Evolutionary conservation across 2,329 filamentous ascomycete species (phyloP).

Genomic region (Claviceps humidiphila): DNA sequence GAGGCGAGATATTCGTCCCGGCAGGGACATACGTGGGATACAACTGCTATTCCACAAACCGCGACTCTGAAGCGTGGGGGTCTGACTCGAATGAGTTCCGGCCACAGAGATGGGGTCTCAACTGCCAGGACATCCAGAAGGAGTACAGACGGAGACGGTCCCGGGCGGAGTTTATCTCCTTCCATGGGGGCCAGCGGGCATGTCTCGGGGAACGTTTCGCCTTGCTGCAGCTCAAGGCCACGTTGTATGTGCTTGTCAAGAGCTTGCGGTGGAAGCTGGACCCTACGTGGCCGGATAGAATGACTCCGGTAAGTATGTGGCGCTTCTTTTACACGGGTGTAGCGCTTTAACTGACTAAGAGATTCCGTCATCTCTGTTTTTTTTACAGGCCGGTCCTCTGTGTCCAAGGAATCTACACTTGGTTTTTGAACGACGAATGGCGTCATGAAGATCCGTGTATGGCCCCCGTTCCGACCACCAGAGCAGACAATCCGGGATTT

Average conservation of each 20-base stretch:
- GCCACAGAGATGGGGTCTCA: slow-evolving; percentile 25
- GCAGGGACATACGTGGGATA: slow-evolving; percentile 26
- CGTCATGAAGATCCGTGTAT: neutral
- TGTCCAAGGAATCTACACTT: slow-evolving; percentile 6
- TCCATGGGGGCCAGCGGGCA: slow-evolving; percentile 26
- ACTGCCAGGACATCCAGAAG: slow-evolving; percentile 20
- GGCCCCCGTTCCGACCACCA: neutral
- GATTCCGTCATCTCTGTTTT: neutral
- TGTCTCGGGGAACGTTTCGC: slow-evolving; percentile 29
- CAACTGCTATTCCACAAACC: slow-evolving; percentile 26
- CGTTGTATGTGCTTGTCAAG: slow-evolving; percentile 18
- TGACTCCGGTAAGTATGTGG: slow-evolving; percentile 19
- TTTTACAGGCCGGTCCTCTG: slow-evolving; percentile 7
- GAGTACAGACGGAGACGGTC: slow-evolving; percentile 21
- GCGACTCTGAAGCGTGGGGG: slow-evolving; percentile 19
- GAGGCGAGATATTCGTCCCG: slow-evolving; percentile 19
- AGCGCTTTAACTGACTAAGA: neutral
- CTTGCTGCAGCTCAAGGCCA: slow-evolving; percentile 22
- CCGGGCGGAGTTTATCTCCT: slow-evolving; percentile 26
- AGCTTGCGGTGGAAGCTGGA: slow-evolving; percentile 18
- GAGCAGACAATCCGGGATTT: neutral
- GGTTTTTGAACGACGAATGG: slow-evolving; percentile 1
- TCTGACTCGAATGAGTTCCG: slow-evolving; percentile 22
- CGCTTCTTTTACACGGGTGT: neutral
- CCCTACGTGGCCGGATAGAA: slow-evolving; percentile 16